Conservation (phyloP, 1,284 basidiomycete species). For the Sparassis latifolia region DNA sequence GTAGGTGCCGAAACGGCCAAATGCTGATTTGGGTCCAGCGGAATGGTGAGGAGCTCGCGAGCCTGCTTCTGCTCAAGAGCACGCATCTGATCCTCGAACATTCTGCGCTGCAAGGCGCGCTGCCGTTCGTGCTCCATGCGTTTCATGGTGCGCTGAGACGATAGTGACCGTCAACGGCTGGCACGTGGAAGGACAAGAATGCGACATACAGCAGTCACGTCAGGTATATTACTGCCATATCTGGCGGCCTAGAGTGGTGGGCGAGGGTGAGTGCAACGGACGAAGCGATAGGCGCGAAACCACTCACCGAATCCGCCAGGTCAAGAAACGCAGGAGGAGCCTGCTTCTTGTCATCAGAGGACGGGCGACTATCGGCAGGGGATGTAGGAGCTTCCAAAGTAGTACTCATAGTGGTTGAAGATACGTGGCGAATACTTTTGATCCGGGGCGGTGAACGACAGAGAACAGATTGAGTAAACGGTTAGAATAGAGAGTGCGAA, state of each 20-base stretch:
- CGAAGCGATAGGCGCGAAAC: not conserved
- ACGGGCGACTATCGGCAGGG: constrained; percentile 61
- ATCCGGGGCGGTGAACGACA: constrained; percentile 47
- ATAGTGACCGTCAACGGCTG: constrained; percentile 7
- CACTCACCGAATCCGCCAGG: constrained; percentile 80
- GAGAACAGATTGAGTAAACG: constrained; percentile 48
- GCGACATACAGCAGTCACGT: constrained; percentile 67
- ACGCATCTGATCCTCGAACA: constrained; percentile 93
- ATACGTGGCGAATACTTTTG: constrained; percentile 43
- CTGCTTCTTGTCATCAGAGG: constrained; percentile 67
- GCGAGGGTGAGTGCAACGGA: constrained; percentile 6
- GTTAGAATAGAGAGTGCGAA: constrained; percentile 44
- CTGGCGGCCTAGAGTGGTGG: constrained; percentile 56
- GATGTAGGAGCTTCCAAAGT: constrained; percentile 61
- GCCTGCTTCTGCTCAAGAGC: constrained; percentile 88
- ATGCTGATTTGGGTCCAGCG: constrained; percentile 56
- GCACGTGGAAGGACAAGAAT: constrained; percentile 3
- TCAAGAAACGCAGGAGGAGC: constrained; percentile 86
- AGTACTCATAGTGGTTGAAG: constrained; percentile 58
- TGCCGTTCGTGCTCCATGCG: constrained; percentile 87
- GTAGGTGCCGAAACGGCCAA: constrained; percentile 78
- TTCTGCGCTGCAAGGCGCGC: constrained; percentile 75
- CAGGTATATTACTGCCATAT: constrained; percentile 76
- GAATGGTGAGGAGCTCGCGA: constrained; percentile 72
- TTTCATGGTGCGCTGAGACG: constrained; percentile 74